Evolutionary conservation across 208 protist species (phyloP), one percentile per base, ranked within the genome.

Genomic region (Trypanosomatidae sp.): DNA sequence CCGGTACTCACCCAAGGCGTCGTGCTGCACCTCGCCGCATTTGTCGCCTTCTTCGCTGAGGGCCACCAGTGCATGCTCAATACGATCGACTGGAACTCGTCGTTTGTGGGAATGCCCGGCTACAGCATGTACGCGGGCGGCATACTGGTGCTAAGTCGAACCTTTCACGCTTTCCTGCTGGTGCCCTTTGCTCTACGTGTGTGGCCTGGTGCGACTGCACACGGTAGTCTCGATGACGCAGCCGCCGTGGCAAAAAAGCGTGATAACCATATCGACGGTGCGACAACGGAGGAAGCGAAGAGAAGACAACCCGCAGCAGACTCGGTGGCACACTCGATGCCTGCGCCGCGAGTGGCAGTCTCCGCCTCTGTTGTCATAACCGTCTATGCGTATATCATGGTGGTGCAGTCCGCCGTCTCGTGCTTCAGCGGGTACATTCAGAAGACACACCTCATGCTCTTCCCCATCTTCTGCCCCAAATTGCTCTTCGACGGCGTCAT

Each of bases 381-480:
- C 41, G 30, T 84, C 46, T 71, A 94, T 17, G 30, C 87, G 8
- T 74, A 84, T 44, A 49, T 90, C 2, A 56, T 79, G 28, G 50
- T 92, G 44, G 39, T 81, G 39, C 81, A 89, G 64, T 85, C 81
- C 1, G 75, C 87, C 1, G 43, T 88, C 8, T 85, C 85, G 1
- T 84, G 71, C 49, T 81, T 95, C 50, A 90, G 85, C 69, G 84
- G 74, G 17, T 91, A 88, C 66, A 83, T 93, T 52, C 84, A 91
- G 62, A 85, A 90, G 74, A 77, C 79, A 0, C 92, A 97, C 76
- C 73, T 97, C 10, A 95, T 97, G 92, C 69, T 95, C 22, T 97
- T 83, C 62, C 77, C 88, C n/a, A 91, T 97, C 44, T 97, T 97
- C 81, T 92, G 87, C 66, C 91, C 91, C 1, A 88, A 91, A 55